Evolutionary conservation across 176 grass and related monocot genomes (phyloP).

Genomic region (Oryza longistaminata): DNA sequence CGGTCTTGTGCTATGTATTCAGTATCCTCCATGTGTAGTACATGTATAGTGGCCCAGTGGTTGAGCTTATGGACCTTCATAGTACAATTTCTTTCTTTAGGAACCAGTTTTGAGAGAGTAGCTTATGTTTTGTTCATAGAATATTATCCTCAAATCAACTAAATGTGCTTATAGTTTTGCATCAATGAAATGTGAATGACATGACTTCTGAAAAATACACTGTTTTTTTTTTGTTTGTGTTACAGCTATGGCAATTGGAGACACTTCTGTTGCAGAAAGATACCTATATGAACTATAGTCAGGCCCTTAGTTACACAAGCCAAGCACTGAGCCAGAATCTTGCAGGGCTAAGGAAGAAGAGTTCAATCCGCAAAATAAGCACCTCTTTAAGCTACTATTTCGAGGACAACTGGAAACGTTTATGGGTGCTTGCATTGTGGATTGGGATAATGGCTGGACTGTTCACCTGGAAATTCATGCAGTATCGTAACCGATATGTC

Average conservation of each 20-base stretch:
- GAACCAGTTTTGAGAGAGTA: neutral
- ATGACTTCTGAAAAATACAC: neutral
- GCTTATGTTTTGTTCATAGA: neutral
- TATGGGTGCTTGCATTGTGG: slow-evolving; percentile 94
- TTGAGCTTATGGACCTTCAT: neutral
- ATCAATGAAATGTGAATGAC: neutral
- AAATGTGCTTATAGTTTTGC: neutral
- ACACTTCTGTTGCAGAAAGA: slow-evolving; percentile 93
- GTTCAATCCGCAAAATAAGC: slow-evolving; percentile 72
- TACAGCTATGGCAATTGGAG: slow-evolving; percentile 96
- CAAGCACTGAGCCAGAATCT: slow-evolving; percentile 94
- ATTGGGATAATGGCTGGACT: slow-evolving; percentile 75
- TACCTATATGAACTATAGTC: slow-evolving; percentile 92
- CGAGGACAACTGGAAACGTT: slow-evolving; percentile 92
- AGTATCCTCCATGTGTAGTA: neutral
- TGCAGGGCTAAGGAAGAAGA: slow-evolving; percentile 59
- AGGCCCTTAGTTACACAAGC: slow-evolving; percentile 93
- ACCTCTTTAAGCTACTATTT: slow-evolving; percentile 74
- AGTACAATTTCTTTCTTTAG: neutral
- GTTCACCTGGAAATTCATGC: slow-evolving; percentile 92
- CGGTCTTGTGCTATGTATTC: neutral
- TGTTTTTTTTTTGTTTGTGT: neutral
- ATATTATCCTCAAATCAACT: slow-evolving; percentile 5
- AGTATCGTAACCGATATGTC: slow-evolving; percentile 74
- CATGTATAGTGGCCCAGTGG: too few species aligned